Evolutionary conservation across 75 land plant genomes (phyloP).

Genomic region (Larix kaempferi): DNA sequence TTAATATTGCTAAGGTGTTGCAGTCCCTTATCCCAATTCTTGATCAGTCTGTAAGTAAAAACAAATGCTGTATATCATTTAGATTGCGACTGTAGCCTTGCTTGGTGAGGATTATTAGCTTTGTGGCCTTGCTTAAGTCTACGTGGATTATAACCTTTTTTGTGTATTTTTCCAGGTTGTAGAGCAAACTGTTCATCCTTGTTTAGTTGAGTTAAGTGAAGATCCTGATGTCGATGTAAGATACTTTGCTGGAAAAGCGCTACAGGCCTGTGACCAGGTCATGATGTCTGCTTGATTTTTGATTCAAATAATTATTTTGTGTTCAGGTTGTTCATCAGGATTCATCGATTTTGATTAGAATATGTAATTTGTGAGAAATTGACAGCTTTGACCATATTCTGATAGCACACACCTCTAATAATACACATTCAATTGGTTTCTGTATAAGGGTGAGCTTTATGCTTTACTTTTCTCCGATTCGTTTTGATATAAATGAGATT

Average conservation of each 20-base stretch:
- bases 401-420: too few relatives aligned
- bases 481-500: too few relatives aligned
- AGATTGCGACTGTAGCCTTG: neutral
- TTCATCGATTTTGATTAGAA: too few relatives aligned
- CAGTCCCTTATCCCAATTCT: conserved; percentile 48
- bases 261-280: conserved; percentile 69
- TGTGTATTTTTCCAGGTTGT: conserved; percentile 50
- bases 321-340: too few relatives aligned
- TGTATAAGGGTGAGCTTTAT: too few relatives aligned
- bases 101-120: neutral
- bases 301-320: too few relatives aligned
- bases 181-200: conserved; percentile 73
- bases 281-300: conserved; percentile 49
- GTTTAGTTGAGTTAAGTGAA: conserved; percentile 78
- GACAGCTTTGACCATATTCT: too few relatives aligned
- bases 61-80: neutral
- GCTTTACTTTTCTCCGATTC: too few relatives aligned
- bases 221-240: conserved; percentile 96
- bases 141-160: neutral
- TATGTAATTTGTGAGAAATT: too few relatives aligned
- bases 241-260: conserved; percentile 79
- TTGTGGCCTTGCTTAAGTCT: conserved; percentile 1
- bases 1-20: conserved; percentile 52
- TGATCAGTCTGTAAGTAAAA: conserved; percentile 39
- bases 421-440: too few relatives aligned